Base-by-base conservation (phyloP, 441 rosid species). In the California macrophylla region DNA sequence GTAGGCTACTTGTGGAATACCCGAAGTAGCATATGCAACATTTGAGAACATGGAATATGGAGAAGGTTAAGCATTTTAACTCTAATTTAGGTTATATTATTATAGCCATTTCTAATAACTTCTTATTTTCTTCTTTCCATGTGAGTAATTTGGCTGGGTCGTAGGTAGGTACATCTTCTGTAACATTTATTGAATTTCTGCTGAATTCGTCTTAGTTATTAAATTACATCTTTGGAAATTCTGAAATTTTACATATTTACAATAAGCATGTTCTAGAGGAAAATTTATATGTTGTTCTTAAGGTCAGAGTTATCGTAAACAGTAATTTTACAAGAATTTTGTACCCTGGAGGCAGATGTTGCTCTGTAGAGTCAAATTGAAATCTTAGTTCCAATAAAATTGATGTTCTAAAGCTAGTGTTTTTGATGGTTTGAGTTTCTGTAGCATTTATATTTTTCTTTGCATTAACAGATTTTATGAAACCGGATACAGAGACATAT, bases 31-130 rank as follows among this genome's bases (percentile, higher is more conserved):
- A 79, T 84, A 86, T 82, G 40, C 97, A 28, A 93, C 98, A 40
- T 93, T 88, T 75, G 97, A 93, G 85, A 93, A 91, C 80, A 93
- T 93, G 98, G 97, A 91, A 85, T 93, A 88, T 42, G 96, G 92
- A 78, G 97, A 91, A 93, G 98, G 98, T 93, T 82, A 73, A 77
- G 66, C 77, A 40, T 69, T 73, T 23, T 10, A 29, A 40, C 76
- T 72, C 25, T 4, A n/a, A 30, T 50, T 50, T 54, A 15, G 23
- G 34, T 67, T 25, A 45, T 13, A 15, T 15, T 38, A 0, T 10
- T 45, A 45, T 45, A 45, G 54, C 16, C 54, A 45, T 45, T 45
- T 16, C 54, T 45, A 45, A 15, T 15, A 45, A 45, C 16, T 45
- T 15, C n/a, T 4, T 45, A 13, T 52, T 52, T 6, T 52, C 24